Conservation (phyloP, 1,284 basidiomycete genomes). For the Lignosus rhinocerotis region DNA sequence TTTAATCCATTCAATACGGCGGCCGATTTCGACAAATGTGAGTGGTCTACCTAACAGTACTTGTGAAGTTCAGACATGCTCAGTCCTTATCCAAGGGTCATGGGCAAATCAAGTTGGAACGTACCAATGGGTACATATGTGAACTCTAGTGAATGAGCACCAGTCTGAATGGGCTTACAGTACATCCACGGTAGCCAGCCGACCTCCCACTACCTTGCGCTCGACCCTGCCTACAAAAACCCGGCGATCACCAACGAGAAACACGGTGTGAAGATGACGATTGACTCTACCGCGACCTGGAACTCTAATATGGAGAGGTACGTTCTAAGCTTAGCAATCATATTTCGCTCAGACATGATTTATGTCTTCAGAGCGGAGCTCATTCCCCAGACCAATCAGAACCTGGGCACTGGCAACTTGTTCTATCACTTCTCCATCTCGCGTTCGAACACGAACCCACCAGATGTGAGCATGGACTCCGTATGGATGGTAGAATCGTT, state of each 20-base stretch:
- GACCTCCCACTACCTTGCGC: conserved; percentile 55
- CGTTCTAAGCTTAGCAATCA: neutral
- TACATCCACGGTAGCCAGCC: conserved; percentile 61
- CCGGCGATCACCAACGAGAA: conserved; percentile 55
- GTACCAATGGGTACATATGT: conserved; percentile 54
- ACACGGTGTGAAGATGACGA: conserved; percentile 56
- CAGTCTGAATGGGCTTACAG: conserved; percentile 28
- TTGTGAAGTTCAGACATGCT: neutral
- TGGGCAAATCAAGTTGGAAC: conserved; percentile 57
- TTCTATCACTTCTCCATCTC: conserved; percentile 68
- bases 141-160: neutral
- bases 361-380: conserved; percentile 45
- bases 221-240: conserved; percentile 59
- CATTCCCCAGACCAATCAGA: conserved; percentile 59
- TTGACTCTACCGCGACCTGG: conserved; percentile 54
- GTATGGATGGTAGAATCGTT: neutral
- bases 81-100: conserved; percentile 42
- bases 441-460: conserved; percentile 48
- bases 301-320: conserved; percentile 44
- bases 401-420: conserved; percentile 59
- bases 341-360: neutral
- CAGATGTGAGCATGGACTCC: conserved; percentile 42
- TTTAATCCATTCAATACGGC: conserved; percentile 52
- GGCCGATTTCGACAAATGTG: conserved; percentile 57
- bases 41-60: conserved; percentile 13